Evolutionary conservation across 768 basidiomycete genomes (phyloP), one percentile per base, ranked within the genome.

Genomic region (Dioszegia hungarica): DNA sequence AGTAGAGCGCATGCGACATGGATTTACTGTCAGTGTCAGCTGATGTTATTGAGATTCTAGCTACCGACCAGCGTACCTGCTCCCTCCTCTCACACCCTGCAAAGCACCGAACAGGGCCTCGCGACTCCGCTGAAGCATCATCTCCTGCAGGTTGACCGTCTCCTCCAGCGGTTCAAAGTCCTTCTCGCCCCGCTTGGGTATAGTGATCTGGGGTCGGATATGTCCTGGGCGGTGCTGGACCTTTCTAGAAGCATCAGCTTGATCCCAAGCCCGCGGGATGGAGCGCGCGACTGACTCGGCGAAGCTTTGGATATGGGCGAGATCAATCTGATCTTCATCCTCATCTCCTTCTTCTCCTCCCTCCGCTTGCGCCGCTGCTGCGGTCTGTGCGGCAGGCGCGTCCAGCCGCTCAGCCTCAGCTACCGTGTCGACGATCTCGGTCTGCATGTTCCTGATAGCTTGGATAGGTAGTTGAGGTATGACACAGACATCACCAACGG

Each of bases 151-250:
- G 29, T 76, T 77, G 0, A 71, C 68, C 4, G 75, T 75, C 79
- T 51, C 80, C 79, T 49, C 78, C 68, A 63, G 80, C 1, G 95
- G 95, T 73, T 98, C 94, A 63, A 91, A 98, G 62, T 98, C 93
- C 73, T 99, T 98, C 77, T 98, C 95, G 1, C 95, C 95, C 25
- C 95, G 84, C 75, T 89, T 93, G 5, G 95, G 95, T 48, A 99
- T 93, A 5, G 88, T 79, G 2, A 77, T 70, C 48, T 68, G 69
- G 27, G 41, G 24, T 48, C 63, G 53, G 48, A 39, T 24, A 49
- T 54, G 17, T 46, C 56, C 38, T 41, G 60, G 68, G 24, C 58
- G 51, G 31, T 60, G 68, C 46, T 72, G 71, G 29, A 72, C 61
- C 55, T 75, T 70, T 22, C 70, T 75, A 24, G 17, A 15, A 19